Base-by-base conservation (phyloP, 352 stramenopile genomes). In the Globisporangium megalacanthum region DNA sequence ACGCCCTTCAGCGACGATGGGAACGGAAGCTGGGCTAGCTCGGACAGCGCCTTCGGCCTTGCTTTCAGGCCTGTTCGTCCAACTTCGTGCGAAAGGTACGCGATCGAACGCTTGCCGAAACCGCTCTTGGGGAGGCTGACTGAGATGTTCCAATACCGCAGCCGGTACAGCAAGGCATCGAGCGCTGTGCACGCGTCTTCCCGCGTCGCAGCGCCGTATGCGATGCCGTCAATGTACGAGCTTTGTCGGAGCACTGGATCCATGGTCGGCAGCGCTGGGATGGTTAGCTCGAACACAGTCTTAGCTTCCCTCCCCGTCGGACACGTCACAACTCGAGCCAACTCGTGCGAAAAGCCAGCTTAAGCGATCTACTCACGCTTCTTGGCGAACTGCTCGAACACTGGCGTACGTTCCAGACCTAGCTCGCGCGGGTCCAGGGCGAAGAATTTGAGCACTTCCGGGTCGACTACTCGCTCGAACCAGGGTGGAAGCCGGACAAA, bases 81-180 rank as follows among this genome's bases (percentile, higher is more conserved):
- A 0, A 69, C 36, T 1, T 57, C 15, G 29, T 70, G 59, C 1
- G 58, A 70, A 0, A 68, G 56, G 17, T 67, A 69, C 4, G 54
- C 20, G 1, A 67, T 45, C 11, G 39, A 25, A 1, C 45, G 39
- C 19, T 60, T 66, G 1, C 55, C 44, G 7, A 37, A 70, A 62
- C 52, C 33, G 13, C 58, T 70, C 25, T 70, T 70, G 0, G 52
- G 61, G 17, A 73, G 44, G n/a, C 62, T 73, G 4, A 70, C 54
- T 5, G 49, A 68, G 29, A 70, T 73, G 9, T 56, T 14, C 15
- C 56, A 70, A 4, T 73, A 60, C 5, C 37, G 22, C 0, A 70
- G 56, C 0, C 56, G 61, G 7, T 48, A 35, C 4, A 73, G 41
- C 11, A 70, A 25, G 0, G 22, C 1, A 10, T 68, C 22, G 10